Conservation (phyloP, 1,139 yeast genomes). For the Blastobotrys aristatus region DNA sequence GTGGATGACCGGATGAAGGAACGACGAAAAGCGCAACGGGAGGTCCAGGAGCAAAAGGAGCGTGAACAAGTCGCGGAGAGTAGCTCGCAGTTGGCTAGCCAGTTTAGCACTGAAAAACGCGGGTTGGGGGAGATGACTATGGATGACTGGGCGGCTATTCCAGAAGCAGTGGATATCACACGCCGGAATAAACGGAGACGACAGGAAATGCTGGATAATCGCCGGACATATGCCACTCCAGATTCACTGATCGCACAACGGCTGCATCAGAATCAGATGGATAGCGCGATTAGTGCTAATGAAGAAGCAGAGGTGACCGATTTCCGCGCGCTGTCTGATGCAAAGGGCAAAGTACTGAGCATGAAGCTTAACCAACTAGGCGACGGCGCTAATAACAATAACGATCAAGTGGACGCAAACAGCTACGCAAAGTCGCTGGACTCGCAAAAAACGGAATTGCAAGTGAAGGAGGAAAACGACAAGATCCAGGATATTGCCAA, state of each 20-base stretch:
- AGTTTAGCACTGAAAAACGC: slow-evolving; percentile 59
- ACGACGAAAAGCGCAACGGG: slow-evolving; percentile 36
- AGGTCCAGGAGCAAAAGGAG: slow-evolving; percentile 32
- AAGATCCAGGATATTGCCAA: slow-evolving; percentile 51
- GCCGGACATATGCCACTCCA: slow-evolving; percentile 78
- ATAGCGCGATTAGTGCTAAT: slow-evolving; percentile 37
- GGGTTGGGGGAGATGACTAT: slow-evolving; percentile 54
- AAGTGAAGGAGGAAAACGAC: not conserved
- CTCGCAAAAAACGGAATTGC: not conserved
- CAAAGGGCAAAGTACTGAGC: slow-evolving; percentile 50
- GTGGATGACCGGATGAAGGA: slow-evolving; percentile 55
- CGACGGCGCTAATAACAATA: slow-evolving; percentile 6
- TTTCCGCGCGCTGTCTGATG: slow-evolving; percentile 47
- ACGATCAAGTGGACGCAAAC: not conserved
- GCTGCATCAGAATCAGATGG: slow-evolving; percentile 34
- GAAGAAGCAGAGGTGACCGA: slow-evolving; percentile 38
- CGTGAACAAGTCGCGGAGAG: slow-evolving; percentile 26
- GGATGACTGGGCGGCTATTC: slow-evolving; percentile 76
- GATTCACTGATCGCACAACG: slow-evolving; percentile 50
- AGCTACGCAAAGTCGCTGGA: not conserved
- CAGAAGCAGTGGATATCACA: slow-evolving; percentile 88
- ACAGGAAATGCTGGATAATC: slow-evolving; percentile 55
- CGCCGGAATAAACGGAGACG: slow-evolving; percentile 70
- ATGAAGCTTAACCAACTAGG: slow-evolving; percentile 41
- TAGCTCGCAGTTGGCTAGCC: slow-evolving; percentile 37